Conservation (phyloP, 371 early-diverging fungal genomes). For the Apophysomyces trapeziformis region DNA sequence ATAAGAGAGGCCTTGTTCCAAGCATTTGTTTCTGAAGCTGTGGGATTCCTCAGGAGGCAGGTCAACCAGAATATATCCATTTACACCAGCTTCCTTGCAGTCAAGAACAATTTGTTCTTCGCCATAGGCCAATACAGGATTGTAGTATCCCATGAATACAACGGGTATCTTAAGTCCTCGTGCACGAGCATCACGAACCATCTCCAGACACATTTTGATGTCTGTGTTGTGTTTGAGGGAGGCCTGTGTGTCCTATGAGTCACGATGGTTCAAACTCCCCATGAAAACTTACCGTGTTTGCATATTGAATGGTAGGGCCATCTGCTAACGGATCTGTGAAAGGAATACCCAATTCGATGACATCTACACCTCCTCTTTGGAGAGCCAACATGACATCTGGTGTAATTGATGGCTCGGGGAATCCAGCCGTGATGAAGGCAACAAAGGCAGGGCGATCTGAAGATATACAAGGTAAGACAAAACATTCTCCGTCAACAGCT, state of each 20-base stretch:
- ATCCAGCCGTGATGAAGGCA: slow-evolving; percentile 93
- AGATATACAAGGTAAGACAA: not conserved
- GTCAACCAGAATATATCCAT: slow-evolving; percentile 97
- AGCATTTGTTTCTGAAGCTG: slow-evolving; percentile 78
- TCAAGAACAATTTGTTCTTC: slow-evolving; percentile 82
- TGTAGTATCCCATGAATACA: slow-evolving; percentile 98
- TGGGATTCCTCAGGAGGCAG: slow-evolving; percentile 96
- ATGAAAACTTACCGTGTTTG: slow-evolving; percentile 73
- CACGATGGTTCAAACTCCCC: not conserved
- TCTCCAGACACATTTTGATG: slow-evolving; percentile 77
- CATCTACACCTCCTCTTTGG: slow-evolving; percentile 92
- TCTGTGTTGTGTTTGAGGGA: slow-evolving; percentile 82
- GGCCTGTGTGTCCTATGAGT: slow-evolving; percentile 43
- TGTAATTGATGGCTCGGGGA: slow-evolving; percentile 76
- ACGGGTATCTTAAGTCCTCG: slow-evolving; percentile 90
- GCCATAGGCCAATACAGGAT: slow-evolving; percentile 93
- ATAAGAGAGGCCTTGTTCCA: slow-evolving; percentile 81
- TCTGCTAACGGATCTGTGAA: slow-evolving; percentile 98
- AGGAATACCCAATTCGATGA: slow-evolving; percentile 96
- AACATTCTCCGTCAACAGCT: not conserved
- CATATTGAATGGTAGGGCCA: slow-evolving; percentile 95
- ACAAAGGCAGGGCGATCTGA: slow-evolving; percentile 90
- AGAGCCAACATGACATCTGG: slow-evolving; percentile 84
- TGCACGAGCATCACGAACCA: slow-evolving; percentile 81
- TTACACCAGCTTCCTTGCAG: slow-evolving; percentile 83